These are phyloP conservation scores for Acanthamoeba quina DNA, from an alignment of 208 protist species.

Conservation along the genomic window DNA sequence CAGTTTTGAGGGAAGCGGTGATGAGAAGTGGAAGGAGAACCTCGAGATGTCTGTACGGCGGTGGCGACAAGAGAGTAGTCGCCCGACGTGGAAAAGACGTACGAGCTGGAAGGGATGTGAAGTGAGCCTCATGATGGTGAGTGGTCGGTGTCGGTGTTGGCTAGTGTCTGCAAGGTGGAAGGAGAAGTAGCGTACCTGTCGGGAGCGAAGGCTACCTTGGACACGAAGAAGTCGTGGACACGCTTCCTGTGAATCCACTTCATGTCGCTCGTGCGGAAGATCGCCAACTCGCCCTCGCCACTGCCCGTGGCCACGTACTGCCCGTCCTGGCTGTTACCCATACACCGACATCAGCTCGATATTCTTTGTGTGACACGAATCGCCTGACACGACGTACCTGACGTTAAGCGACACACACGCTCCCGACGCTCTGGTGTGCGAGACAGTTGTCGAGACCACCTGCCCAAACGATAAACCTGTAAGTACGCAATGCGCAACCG, in stretches of 20 bases:
- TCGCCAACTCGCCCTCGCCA: slow-evolving; percentile 67
- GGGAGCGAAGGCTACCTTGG: slow-evolving; percentile 64
- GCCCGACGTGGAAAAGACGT: slow-evolving; percentile 62
- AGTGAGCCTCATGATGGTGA: not conserved
- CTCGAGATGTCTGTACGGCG: slow-evolving; percentile 26
- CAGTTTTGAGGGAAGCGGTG: not conserved
- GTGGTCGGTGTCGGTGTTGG: not conserved
- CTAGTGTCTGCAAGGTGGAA: not conserved
- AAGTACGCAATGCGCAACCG: not conserved
- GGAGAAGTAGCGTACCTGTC: not conserved
- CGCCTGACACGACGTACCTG: not conserved
- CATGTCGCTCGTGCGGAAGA: slow-evolving; percentile 65
- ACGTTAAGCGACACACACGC: slow-evolving; percentile 57
- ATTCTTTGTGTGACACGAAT: not conserved
- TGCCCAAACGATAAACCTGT: not conserved
- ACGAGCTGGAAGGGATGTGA: not conserved
- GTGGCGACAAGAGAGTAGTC: slow-evolving; percentile 56
- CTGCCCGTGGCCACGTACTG: slow-evolving; percentile 64
- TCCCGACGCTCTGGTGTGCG: slow-evolving; percentile 17
- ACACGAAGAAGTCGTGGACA: slow-evolving; percentile 71
- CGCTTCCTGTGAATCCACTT: slow-evolving; percentile 59
- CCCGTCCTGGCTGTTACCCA: not conserved
- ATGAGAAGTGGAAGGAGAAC: not conserved
- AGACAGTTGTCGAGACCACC: not conserved
- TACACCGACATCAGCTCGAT: not conserved